A percentile compares a stretch with the other conserved stretches of the same genome.
phyloP scores from a whole-genome alignment of 2,329 filamentous ascomycete species.

The Pestalotiopsis sp. region DNA sequence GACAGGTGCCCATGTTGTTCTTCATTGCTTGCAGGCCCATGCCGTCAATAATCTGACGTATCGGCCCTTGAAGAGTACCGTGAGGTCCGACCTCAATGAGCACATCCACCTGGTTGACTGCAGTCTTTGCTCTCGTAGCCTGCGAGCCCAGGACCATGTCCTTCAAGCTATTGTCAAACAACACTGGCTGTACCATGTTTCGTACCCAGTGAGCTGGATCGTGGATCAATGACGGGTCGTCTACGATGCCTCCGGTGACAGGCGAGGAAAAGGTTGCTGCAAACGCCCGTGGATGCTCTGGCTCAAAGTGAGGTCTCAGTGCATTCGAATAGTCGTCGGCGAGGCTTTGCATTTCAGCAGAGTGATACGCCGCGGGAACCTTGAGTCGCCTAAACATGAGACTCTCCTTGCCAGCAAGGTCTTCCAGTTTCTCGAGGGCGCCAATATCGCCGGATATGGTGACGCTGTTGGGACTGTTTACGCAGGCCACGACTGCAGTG shows the following conservation, averaged over 20 bases:
- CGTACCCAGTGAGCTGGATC: constrained; percentile 25
- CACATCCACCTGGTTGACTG: constrained; percentile 18
- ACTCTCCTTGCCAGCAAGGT: constrained; percentile 24
- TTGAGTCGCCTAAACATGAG: constrained; percentile 21
- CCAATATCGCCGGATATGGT: constrained; percentile 51
- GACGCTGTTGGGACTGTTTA: constrained; percentile 46
- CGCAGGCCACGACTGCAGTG: constrained; percentile 39
- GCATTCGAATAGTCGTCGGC: constrained; percentile 20
- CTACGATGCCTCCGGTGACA: constrained; percentile 8
- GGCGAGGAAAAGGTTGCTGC: constrained; percentile 5
- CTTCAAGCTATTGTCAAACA: constrained; percentile 37
- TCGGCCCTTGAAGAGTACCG: constrained; percentile 9
- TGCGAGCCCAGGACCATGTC: constrained; percentile 34
- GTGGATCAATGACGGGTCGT: not conserved
- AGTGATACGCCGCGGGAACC: constrained; percentile 33
- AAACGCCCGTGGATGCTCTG: not conserved
- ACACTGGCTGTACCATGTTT: constrained; percentile 27
- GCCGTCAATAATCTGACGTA: constrained; percentile 22
- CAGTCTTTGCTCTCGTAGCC: constrained; percentile 7
- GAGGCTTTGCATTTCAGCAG: constrained; percentile 28
- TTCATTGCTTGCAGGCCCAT: constrained; percentile 4
- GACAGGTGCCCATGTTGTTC: constrained; percentile 1
- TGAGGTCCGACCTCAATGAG: constrained; percentile 11
- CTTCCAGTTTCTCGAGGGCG: constrained; percentile 40
- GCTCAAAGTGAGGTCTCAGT: constrained; percentile 5